A percentile compares a stretch with the other conserved stretches of the same genome.
These are phyloP conservation scores for Gossypium thurberi DNA, from an alignment of 345 rosid genomes.

Conservation along the genomic window DNA sequence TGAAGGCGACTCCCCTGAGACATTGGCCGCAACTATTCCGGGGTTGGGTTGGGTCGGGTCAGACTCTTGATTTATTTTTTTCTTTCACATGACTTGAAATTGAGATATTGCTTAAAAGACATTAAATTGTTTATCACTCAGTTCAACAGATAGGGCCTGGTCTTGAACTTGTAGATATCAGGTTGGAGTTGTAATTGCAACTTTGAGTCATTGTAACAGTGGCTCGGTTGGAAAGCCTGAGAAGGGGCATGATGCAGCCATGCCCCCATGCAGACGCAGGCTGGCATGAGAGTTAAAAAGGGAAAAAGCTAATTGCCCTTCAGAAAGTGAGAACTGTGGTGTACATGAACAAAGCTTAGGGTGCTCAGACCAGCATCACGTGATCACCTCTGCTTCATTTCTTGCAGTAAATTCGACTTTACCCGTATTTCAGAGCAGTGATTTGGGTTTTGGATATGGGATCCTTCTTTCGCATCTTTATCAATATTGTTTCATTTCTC, in stretches of 20 bases:
- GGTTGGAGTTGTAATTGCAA: not conserved
- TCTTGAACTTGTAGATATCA: not conserved
- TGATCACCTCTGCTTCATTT: slow-evolving; percentile 1
- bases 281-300: not conserved
- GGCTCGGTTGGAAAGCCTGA: not conserved
- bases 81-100: not conserved
- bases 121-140: too few relatives aligned
- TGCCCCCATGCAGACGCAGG: not conserved
- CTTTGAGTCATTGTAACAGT: not conserved
- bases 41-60: not conserved
- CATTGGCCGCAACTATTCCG: not conserved
- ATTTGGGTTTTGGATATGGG: not conserved
- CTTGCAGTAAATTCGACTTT: not conserved
- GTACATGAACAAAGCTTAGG: not conserved
- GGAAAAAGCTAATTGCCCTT: not conserved
- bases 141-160: not conserved
- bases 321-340: not conserved
- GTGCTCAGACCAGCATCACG: slow-evolving; percentile 6
- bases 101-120: too few relatives aligned
- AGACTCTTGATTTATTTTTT: too few relatives aligned
- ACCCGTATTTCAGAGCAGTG: not conserved
- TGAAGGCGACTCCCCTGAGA: not conserved
- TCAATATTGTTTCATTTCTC: not conserved
- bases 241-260: too few relatives aligned
- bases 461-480: not conserved